Evolutionary conservation across 192 early-diverging fungal species (phyloP).

Genomic region (Podila epicladia): DNA sequence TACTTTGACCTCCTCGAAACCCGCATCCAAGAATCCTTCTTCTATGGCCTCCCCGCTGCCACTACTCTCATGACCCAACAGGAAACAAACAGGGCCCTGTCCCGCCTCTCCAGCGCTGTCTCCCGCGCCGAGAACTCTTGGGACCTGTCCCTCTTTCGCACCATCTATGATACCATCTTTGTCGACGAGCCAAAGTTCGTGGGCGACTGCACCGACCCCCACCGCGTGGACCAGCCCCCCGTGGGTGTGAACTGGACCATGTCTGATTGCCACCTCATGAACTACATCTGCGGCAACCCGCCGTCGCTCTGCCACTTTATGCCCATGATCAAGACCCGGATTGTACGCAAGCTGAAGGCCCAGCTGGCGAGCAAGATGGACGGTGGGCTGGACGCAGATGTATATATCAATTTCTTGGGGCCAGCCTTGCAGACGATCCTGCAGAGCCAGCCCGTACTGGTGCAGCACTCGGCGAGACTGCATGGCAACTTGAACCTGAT

Average conservation of each 20-base stretch:
- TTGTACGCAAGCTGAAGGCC: conserved; percentile 12
- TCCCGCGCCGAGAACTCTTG: conserved; percentile 29
- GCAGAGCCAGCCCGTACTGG: conserved; percentile 3
- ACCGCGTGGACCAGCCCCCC: conserved; percentile 54
- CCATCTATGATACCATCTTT: conserved; percentile 56
- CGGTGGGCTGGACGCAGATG: conserved; percentile 29
- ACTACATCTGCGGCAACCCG: conserved; percentile 72
- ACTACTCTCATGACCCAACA: conserved; percentile 28
- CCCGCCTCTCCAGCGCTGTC: conserved; percentile 16
- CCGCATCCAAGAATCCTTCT: conserved; percentile 17
- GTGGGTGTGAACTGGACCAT: conserved; percentile 59
- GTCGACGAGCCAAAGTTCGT: conserved; percentile 57
- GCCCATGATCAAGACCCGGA: conserved; percentile 51
- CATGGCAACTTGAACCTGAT: conserved; percentile 42
- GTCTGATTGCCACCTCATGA: conserved; percentile 61
- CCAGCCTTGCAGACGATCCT: conserved; percentile 14
- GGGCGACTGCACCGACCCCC: conserved; percentile 65
- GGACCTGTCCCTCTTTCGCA: conserved; percentile 29
- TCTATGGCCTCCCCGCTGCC: conserved; percentile 12
- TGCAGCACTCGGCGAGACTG: background rate
- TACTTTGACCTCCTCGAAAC: conserved; percentile 26
- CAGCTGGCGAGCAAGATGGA: conserved; percentile 7
- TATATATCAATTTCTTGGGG: conserved; percentile 32
- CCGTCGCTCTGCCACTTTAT: conserved; percentile 70
- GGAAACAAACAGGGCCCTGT: conserved; percentile 11